Base-by-base conservation (phyloP, 78 protist genomes). In the Andalucia godoyi region DNA sequence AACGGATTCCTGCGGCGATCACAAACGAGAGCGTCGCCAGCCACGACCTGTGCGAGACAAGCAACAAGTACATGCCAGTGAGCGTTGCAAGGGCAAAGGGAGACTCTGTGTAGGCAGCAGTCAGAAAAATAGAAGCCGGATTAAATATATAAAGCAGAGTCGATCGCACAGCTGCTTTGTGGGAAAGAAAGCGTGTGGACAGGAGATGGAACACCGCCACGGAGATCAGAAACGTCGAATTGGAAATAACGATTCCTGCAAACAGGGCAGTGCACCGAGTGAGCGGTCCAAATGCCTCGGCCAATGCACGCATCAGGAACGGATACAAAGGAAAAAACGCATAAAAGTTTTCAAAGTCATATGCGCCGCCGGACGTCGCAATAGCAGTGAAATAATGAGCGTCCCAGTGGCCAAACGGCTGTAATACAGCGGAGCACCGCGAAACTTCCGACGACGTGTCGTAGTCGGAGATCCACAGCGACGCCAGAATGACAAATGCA, bases 341-440 rank as follows among this genome's bases (percentile, higher is more conserved):
- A n/a, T 29, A 1, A 36, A 30, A 21, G 21, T 59, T 15, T 37
- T 59, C 66, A 23, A 38, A 29, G 32, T 17, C 39, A 4, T 37
- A 59, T n/a, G n/a, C n/a, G n/a, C n/a, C n/a, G 12, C 66, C 66
- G 37, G 4, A 2, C 25, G 13, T 25, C 40, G 66, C 49, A 10
- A 37, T 37, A 45, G 1, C n/a, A 10, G 17, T 3, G 36, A 8
- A 59, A 39, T 45, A 36, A 25, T 38, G 1, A 21, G 23, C 49
- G 66, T 59, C 66, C 66, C 66, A 59, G 57, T 42, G 47, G 25
- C 47, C 9, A 9, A 42, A 13, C 47, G n/a, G n/a, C n/a, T n/a
- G n/a, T n/a, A n/a, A n/a, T n/a, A n/a, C n/a, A n/a, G n/a, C n/a
- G n/a, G n/a, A n/a, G n/a, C n/a, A n/a, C n/a, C n/a, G n/a, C n/a